Evolutionary conservation across 768 basidiomycete species (phyloP).

Genomic region (Cyclocybe cylindracea): DNA sequence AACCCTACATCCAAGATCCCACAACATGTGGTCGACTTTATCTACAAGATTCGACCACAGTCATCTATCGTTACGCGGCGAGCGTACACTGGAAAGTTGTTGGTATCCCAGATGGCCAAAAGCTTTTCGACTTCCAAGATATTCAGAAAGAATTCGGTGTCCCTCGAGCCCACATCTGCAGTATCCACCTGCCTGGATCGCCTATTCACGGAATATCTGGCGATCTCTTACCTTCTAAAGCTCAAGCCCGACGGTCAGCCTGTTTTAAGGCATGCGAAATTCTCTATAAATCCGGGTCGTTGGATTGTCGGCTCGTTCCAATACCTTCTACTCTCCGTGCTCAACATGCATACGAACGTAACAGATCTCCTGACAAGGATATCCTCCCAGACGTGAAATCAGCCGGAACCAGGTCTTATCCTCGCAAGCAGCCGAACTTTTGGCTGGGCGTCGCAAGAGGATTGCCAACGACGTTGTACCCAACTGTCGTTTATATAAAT

Average conservation of each 20-base stretch:
- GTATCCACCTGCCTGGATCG: conserved; percentile 45
- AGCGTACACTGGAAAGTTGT: conserved; percentile 9
- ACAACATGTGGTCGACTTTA: conserved; percentile 61
- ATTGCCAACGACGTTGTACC: conserved; percentile 46
- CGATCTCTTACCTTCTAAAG: conserved; percentile 41
- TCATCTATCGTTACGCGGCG: conserved; percentile 55
- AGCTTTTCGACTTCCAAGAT: conserved; percentile 43
- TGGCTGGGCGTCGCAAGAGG: conserved; percentile 51
- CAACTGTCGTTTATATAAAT: conserved; percentile 49
- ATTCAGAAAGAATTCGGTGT: conserved; percentile 27
- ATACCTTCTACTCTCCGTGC: conserved; percentile 24
- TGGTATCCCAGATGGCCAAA: conserved; percentile 15
- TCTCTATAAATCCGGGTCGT: conserved; percentile 48
- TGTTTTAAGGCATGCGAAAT: conserved; percentile 56
- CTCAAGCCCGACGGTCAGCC: conserved; percentile 59
- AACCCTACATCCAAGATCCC: conserved; percentile 56
- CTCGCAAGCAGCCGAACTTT: conserved; percentile 61
- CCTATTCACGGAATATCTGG: conserved; percentile 45
- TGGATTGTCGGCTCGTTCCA: conserved; percentile 54
- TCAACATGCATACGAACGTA: conserved; percentile 15
- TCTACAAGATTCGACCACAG: conserved; percentile 55
- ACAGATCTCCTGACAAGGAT: conserved; percentile 12
- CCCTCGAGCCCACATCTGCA: conserved; percentile 39
- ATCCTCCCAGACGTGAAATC: conserved; percentile 25
- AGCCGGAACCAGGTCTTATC: conserved; percentile 54